Percentiles rank a stretch among this genome's conserved stretches.
phyloP scores from a whole-genome alignment of 2,329 filamentous ascomycete genomes.

The Domatiomyces globalis region DNA sequence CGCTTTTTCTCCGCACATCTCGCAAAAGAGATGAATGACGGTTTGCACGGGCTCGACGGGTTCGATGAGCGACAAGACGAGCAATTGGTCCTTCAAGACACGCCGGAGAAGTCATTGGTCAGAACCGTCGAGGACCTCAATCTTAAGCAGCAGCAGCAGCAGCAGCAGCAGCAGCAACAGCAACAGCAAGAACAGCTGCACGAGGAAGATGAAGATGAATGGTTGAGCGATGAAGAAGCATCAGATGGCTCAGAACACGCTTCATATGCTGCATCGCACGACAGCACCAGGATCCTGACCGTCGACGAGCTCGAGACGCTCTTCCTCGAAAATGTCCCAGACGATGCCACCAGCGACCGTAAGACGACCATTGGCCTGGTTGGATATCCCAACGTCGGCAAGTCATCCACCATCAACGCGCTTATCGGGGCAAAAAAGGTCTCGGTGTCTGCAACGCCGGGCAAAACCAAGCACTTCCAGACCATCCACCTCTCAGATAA shows the following conservation, averaged over 20 bases:
- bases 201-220: slow-evolving; percentile 32
- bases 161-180: background rate
- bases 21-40: slow-evolving; percentile 78
- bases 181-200: slow-evolving; percentile 19
- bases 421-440: slow-evolving; percentile 98
- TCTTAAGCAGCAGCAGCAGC: slow-evolving; percentile 14
- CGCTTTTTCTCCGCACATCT: slow-evolving; percentile 91
- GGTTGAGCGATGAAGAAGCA: slow-evolving; percentile 29
- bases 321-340: slow-evolving; percentile 61
- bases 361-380: slow-evolving; percentile 89
- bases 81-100: slow-evolving; percentile 11
- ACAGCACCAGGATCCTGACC: slow-evolving; percentile 61
- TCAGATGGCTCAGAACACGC: slow-evolving; percentile 24
- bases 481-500: slow-evolving; percentile 85
- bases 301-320: slow-evolving; percentile 85
- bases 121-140: slow-evolving; percentile 14
- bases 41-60: slow-evolving; percentile 41
- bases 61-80: slow-evolving; percentile 25
- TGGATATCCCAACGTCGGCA: slow-evolving; percentile 74
- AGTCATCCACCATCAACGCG: slow-evolving; percentile 92
- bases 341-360: slow-evolving; percentile 35
- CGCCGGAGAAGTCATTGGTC: slow-evolving; percentile 11
- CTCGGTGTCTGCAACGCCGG: slow-evolving; percentile 89
- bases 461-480: slow-evolving; percentile 99
- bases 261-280: slow-evolving; percentile 8